Evolutionary conservation across 208 protist genomes (phyloP), one percentile per base, ranked within the genome.

Genomic region (Phytomonas sp.): DNA sequence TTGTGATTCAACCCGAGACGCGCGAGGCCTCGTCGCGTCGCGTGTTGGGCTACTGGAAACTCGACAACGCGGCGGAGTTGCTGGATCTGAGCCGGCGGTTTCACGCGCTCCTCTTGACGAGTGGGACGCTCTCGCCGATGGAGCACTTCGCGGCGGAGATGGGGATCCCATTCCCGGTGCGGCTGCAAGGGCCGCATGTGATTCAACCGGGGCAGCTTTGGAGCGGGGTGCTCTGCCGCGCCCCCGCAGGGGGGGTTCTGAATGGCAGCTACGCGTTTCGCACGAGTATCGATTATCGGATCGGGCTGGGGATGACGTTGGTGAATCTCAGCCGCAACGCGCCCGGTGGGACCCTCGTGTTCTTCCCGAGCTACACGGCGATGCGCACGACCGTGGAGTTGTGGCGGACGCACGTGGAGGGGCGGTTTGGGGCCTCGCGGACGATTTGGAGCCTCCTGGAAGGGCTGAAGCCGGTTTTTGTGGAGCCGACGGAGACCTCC

Each of bases 311-410:
- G 36, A 89, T 88, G 79, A 81, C 81, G 4, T 60, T 98, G 9
- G 78, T 96, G n/a, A 97, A 98, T 75, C 36, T 98, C 20, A 61
- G 79, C 30, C 85, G 91, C 40, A 82, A 93, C 66, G 88, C 97
- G 7, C 98, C 97, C 11, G 89, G 96, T 51, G 98, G 98, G 37
- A 72, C 98, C 28, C 87, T 99, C 1, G 97, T 99, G 3, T 99
- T 99, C 79, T 99, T 99, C 70, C 96, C 97, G 1, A 95, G 89
- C 70, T 97, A 97, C 71, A 74, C 80, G n/a, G 88, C 88, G 0
- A 73, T 97, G 71, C 79, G 90, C 67, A 72, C 78, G 6, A 82
- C 87, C 15, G 75, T 94, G 30, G 80, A 88, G n/a, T 36, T 92
- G 36, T 97, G 92, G 89, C 76, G 80, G 34, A 68, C 80, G 2